A percentile compares a stretch with the other conserved stretches of the same genome.
Conservation (phyloP, 2,329 filamentous ascomycete genomes). For the Talaromyces sp. region DNA sequence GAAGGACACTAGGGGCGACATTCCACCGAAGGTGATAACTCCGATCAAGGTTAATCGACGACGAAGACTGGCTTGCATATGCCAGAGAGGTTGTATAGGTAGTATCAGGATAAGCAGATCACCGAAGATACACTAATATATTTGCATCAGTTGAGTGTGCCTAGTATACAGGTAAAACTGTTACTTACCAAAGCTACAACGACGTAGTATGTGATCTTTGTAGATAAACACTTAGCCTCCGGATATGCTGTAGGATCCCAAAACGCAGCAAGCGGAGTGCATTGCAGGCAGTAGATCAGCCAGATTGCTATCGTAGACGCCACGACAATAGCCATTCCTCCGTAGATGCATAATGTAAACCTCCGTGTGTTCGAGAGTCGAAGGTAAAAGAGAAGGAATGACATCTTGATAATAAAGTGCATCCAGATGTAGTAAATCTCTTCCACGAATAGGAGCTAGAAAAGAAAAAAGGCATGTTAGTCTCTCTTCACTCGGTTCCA, state of each 20-base stretch:
- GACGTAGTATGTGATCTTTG: conserved; percentile 8
- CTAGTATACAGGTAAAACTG: not conserved
- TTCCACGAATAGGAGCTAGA: not conserved
- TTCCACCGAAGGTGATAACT: not conserved
- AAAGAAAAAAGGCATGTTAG: not conserved
- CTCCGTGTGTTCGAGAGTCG: not conserved
- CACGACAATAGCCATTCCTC: not conserved
- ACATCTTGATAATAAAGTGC: conserved; percentile 5
- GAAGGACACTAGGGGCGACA: not conserved
- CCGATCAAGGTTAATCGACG: not conserved
- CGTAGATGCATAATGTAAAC: not conserved
- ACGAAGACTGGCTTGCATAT: not conserved
- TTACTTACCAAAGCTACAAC: conserved; percentile 1
- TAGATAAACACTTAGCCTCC: not conserved
- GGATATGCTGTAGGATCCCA: conserved; percentile 4
- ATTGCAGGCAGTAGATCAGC: not conserved
- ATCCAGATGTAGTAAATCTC: conserved; percentile 7
- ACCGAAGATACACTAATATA: not conserved
- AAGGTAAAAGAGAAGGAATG: conserved; percentile 9
- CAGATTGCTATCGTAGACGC: not conserved
- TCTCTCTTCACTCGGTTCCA: not conserved
- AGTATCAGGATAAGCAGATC: not conserved
- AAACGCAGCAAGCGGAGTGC: not conserved
- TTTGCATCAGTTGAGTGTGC: not conserved
- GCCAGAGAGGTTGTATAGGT: not conserved